Evolutionary conservation across 768 basidiomycete genomes (phyloP), one percentile per base, ranked within the genome.

Genomic region (Lactifluus piperatus): DNA sequence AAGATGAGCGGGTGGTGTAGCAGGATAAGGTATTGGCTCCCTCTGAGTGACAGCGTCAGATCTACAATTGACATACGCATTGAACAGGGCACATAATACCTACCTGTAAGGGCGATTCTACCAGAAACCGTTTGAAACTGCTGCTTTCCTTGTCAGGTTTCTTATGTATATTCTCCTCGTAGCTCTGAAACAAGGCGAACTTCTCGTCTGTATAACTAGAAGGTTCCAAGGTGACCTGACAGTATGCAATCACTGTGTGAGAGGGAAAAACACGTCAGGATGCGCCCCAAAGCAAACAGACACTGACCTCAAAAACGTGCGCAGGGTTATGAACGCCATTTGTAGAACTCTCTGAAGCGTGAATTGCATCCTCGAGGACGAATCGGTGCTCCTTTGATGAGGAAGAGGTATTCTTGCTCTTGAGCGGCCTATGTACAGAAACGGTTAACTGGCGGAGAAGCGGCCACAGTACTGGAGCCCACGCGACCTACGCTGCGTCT

Each of bases 141-240:
- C 62, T 60, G 34, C 77, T 75, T 1, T 72, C 75, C 30, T 79
- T 81, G 2, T 77, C 71, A 1, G 69, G 63, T 46, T 97, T 93
- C 43, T 81, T 73, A 68, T 98, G 95, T 24, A 97, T 83, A 6
- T 82, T 75, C 30, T 69, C 70, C 69, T 94, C 95, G 70, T 98
- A 98, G 58, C 78, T 77, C 67, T 79, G 70, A 67, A 79, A 97
- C 18, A 98, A 77, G 6, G 73, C 75, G 68, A 81, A 95, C 68
- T 95, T 95, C 73, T 97, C 93, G 2, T 77, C 67, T 0, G 85
- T 87, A 67, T 76, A 93, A 14, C 82, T 80, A 2, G 94, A 81
- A 5, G 83, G 84, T 66, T 93, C 91, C 7, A 97, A 72, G 2
- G 74, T 79, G 18, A 87, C 82, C 92, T 94, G 56, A 18, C 22